These are phyloP conservation scores for Talaromyces atroroseus DNA, from an alignment of 2,329 filamentous ascomycete species.

Conservation along the genomic window DNA sequence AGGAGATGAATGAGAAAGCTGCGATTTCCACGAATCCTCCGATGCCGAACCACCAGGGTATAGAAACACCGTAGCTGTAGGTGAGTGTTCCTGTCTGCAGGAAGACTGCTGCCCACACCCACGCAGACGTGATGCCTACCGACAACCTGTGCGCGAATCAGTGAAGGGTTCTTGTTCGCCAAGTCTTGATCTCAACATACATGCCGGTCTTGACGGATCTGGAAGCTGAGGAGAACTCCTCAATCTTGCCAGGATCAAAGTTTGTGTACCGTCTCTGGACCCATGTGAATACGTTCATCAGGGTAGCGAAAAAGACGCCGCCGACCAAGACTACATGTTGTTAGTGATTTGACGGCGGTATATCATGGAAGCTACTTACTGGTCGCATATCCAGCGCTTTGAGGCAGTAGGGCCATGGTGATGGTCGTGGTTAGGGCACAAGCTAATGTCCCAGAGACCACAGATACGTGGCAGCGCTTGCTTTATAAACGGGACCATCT, in stretches of 20 bases:
- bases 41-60: slow-evolving; percentile 41
- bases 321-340: neutral
- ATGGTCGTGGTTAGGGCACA: neutral
- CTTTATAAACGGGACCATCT: neutral
- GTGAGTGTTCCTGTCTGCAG: slow-evolving; percentile 39
- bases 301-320: slow-evolving; percentile 39
- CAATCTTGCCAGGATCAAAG: slow-evolving; percentile 32
- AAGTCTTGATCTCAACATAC: neutral
- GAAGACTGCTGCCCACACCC: slow-evolving; percentile 47
- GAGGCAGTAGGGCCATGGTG: neutral
- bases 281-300: slow-evolving; percentile 39
- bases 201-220: slow-evolving; percentile 35
- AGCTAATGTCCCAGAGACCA: neutral
- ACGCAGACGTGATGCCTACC: slow-evolving; percentile 45
- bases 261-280: slow-evolving; percentile 37
- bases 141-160: slow-evolving; percentile 27
- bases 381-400: slow-evolving; percentile 2
- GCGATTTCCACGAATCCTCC: slow-evolving; percentile 38
- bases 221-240: slow-evolving; percentile 47
- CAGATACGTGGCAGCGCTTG: neutral
- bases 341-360: neutral
- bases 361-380: neutral
- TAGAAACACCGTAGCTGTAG: slow-evolving; percentile 39
- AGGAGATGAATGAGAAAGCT: slow-evolving; percentile 38
- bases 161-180: neutral